These are phyloP conservation scores for Xylariaceae sp. DNA, from an alignment of 2,329 filamentous ascomycete species.

Conservation along the genomic window DNA sequence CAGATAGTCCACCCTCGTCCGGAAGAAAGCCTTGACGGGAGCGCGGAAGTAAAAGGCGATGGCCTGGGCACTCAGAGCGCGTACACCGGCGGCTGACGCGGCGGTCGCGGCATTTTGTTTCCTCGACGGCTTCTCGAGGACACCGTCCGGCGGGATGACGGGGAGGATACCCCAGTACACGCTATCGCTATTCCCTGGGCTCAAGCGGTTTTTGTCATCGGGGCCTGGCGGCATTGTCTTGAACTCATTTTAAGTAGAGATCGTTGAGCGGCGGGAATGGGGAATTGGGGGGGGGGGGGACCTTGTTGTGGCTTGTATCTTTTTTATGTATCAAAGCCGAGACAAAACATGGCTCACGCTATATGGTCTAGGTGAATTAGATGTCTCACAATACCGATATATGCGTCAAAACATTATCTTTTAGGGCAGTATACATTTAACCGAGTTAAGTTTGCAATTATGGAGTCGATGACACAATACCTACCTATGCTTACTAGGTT, in stretches of 20 bases:
- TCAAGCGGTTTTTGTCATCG: slow-evolving; percentile 24
- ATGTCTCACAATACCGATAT: not conserved
- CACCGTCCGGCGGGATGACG: slow-evolving; percentile 38
- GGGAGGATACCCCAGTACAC: slow-evolving; percentile 40
- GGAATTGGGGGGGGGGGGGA: not conserved
- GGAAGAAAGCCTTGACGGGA: slow-evolving; percentile 88
- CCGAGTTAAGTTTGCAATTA: too few relatives aligned
- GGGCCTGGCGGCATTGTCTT: slow-evolving; percentile 29
- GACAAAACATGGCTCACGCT: not conserved
- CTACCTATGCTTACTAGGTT: too few relatives aligned
- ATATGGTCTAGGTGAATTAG: not conserved
- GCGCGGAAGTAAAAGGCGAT: slow-evolving; percentile 89
- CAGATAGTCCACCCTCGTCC: slow-evolving; percentile 79
- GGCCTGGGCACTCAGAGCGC: slow-evolving; percentile 75
- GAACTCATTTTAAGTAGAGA: slow-evolving; percentile 26
- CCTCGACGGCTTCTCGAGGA: slow-evolving; percentile 43
- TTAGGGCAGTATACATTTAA: too few relatives aligned
- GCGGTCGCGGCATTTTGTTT: slow-evolving; percentile 57
- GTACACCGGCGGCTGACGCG: slow-evolving; percentile 78
- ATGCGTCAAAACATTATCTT: too few relatives aligned
- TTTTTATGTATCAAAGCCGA: not conserved
- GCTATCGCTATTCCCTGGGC: slow-evolving; percentile 16
- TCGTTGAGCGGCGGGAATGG: not conserved
- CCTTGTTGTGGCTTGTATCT: not conserved
- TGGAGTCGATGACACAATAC: too few relatives aligned